A percentile compares a stretch with the other conserved stretches of the same genome.
These are phyloP conservation scores for Leptodermis oblonga DNA, from an alignment of 257 asterid species.

Conservation along the genomic window DNA sequence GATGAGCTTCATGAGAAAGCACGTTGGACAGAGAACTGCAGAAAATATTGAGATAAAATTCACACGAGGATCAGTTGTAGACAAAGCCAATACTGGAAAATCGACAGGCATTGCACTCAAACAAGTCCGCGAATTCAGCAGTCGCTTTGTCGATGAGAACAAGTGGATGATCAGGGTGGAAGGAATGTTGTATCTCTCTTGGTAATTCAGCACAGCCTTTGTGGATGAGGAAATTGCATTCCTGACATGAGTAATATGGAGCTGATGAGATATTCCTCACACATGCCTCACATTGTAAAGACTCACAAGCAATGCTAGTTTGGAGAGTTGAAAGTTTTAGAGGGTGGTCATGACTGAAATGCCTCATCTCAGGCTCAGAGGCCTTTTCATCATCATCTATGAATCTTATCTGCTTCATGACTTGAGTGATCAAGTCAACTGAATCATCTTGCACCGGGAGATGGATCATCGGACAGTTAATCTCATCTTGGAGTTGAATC, in stretches of 20 bases:
- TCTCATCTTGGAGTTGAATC: neutral
- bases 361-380: neutral
- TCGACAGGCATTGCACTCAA: constrained; percentile 3
- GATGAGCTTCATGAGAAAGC: no score
- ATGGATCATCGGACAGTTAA: neutral
- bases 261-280: neutral
- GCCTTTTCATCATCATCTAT: neutral
- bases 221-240: no score
- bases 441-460: constrained; percentile 12
- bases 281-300: neutral
- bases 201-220: no score
- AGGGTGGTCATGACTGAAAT: constrained; percentile 6
- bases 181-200: no score
- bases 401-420: neutral
- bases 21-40: no score
- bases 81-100: constrained; percentile 4
- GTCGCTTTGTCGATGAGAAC: no score
- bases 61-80: constrained; percentile 4
- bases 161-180: no score
- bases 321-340: neutral
- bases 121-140: constrained; percentile 1
- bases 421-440: no score
- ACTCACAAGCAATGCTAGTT: neutral
- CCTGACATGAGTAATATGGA: no score
- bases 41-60: no score